Percentiles rank a stretch among this genome's conserved stretches.
Evolutionary conservation across 192 early-diverging fungal genomes (phyloP).

Genomic region (Coemansia sp.): DNA sequence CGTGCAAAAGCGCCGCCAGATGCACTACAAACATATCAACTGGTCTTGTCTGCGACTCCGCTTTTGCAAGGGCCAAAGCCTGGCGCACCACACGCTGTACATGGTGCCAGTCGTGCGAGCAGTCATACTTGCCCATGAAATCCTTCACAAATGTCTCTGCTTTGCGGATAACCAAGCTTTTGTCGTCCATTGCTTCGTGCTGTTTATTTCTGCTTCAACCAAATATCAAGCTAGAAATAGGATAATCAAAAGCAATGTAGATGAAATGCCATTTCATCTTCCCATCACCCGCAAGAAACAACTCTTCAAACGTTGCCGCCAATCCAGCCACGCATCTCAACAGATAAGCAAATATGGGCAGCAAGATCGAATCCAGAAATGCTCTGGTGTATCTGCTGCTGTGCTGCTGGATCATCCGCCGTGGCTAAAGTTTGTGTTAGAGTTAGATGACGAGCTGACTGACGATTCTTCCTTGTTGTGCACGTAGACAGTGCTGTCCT

Average conservation of each 20-base stretch:
- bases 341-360: background rate
- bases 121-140: conserved; percentile 68
- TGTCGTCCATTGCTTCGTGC: background rate
- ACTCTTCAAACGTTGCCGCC: background rate
- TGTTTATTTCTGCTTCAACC: background rate
- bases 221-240: background rate
- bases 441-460: conserved; percentile 14
- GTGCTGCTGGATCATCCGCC: background rate
- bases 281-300: background rate
- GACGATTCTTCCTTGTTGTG: conserved; percentile 34
- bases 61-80: conserved; percentile 47
- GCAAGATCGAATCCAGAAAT: background rate
- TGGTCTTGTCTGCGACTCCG: conserved; percentile 28
- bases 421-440: conserved; percentile 29
- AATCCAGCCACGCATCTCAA: background rate
- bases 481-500: conserved; percentile 32
- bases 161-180: conserved; percentile 11
- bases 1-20: conserved; percentile 69
- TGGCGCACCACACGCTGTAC: conserved; percentile 66
- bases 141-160: conserved; percentile 61
- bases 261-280: background rate
- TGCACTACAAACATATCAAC: conserved; percentile 63
- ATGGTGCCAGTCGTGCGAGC: conserved; percentile 72
- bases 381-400: too few relatives aligned
- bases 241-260: background rate